Base-by-base conservation (phyloP, 1,284 basidiomycete genomes). In the Gymnopus androsaceus region DNA sequence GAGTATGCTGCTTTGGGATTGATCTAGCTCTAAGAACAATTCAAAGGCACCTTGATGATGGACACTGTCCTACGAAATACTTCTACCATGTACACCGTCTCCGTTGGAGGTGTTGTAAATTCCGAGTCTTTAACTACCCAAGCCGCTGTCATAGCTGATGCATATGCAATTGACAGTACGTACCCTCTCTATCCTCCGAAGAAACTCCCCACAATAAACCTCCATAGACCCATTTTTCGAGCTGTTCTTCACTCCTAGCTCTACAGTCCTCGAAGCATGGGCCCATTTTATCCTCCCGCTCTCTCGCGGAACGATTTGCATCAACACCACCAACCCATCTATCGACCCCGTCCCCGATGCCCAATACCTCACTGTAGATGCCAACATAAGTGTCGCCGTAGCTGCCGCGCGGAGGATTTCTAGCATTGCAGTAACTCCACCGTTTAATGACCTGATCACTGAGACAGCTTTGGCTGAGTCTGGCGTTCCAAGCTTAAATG, bases 251-350 rank as follows among this genome's bases (percentile, higher is more conserved):
- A 56, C 6, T 46, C 58, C 49, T 53, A 48, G 28, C 33, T 14
- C 56, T 8, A 31, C 41, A 30, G 7, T n/a, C 3, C 37, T 59
- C 0, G 34, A 56, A 1, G 54, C 34, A 0, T 61, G 59, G 59
- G 54, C 56, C 7, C 59, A 61, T 49, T 54, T 54, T 25, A 48
- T 54, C 56, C 21, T 59, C 31, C 28, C 60, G 14, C 42, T 54
- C 25, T 54, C 52, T 31, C 23, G 60, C 6, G 60, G 60, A 9
- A 59, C 55, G 7, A 54, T 61, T 12, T 56, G 41, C 14, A 61
- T 61, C 51, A 61, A 59, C 54, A 59, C 53, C 27, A 61, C 58
- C 4, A 42, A 61, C 49, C 56, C 60, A 8, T 40, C 54, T 0
- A 54, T 37, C n/a, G 53, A 57, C 46, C 60, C 60, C 0, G 21